A percentile compares a stretch with the other conserved stretches of the same genome.
phyloP scores from a whole-genome alignment of 768 basidiomycete genomes.

The Leccinum boreale region DNA sequence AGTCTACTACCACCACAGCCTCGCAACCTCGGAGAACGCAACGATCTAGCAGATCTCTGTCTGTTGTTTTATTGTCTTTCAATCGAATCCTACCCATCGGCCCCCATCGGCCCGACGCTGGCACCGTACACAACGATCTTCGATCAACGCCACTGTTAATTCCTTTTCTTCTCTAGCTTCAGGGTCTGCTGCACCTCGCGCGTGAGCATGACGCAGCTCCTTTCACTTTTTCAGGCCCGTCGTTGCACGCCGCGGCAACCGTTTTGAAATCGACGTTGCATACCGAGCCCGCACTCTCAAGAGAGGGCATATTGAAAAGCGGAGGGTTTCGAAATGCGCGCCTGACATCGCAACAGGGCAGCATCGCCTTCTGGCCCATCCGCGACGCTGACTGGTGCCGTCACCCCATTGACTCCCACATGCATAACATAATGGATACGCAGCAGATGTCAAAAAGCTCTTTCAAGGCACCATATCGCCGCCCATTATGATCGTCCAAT shows the following conservation, averaged over 20 bases:
- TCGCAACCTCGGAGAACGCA: too few species aligned
- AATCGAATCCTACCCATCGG: background rate
- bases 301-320: background rate
- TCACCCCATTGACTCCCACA: background rate
- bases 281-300: background rate
- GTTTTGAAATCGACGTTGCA: background rate
- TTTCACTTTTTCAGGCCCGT: too few species aligned
- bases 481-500: conserved; percentile 4
- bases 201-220: background rate
- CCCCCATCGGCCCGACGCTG: background rate
- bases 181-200: background rate
- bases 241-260: too few species aligned
- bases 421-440: background rate
- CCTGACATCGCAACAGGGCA: background rate
- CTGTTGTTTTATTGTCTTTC: background rate
- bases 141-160: background rate
- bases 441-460: background rate
- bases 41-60: too few species aligned
- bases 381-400: background rate
- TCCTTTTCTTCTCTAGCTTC: background rate
- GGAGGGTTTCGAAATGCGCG: background rate
- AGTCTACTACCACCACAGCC: too few species aligned
- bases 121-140: background rate
- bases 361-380: background rate
- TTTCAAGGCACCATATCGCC: conserved; percentile 6